phyloP scores from a whole-genome alignment of 2,329 filamentous ascomycete genomes.

The Exutisphaerella laricina region DNA sequence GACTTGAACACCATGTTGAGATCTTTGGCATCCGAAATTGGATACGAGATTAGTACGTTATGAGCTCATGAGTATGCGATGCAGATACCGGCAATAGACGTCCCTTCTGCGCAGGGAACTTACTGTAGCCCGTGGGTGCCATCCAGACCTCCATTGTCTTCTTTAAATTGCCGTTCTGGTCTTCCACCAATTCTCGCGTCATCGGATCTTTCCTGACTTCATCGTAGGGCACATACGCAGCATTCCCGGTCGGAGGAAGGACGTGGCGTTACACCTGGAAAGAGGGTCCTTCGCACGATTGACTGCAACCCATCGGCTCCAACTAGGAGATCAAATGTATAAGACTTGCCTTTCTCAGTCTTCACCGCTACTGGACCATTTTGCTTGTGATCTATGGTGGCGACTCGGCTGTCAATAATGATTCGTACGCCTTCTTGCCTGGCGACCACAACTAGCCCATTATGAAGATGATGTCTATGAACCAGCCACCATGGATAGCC shows the following conservation, averaged over 20 bases:
- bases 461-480: slow-evolving; percentile 44
- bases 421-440: slow-evolving; percentile 36
- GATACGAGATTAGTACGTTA: slow-evolving; percentile 42
- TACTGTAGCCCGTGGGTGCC: slow-evolving; percentile 20
- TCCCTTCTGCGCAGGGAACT: background rate
- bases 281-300: slow-evolving; percentile 36
- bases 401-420: slow-evolving; percentile 36
- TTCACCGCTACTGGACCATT: slow-evolving; percentile 28
- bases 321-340: slow-evolving; percentile 28
- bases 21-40: slow-evolving; percentile 40
- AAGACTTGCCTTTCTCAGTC: slow-evolving; percentile 25
- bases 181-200: slow-evolving; percentile 29
- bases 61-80: slow-evolving; percentile 15
- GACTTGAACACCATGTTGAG: slow-evolving; percentile 46
- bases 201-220: slow-evolving; percentile 41
- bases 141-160: slow-evolving; percentile 46
- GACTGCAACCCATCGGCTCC: slow-evolving; percentile 31
- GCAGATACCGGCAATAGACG: background rate
- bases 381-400: slow-evolving; percentile 28
- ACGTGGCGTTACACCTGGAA: slow-evolving; percentile 39
- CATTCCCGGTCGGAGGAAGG: slow-evolving; percentile 39
- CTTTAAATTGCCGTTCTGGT: slow-evolving; percentile 31
- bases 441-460: slow-evolving; percentile 39
- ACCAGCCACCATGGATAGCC: slow-evolving; percentile 44
- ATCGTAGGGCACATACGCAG: slow-evolving; percentile 44